These are phyloP conservation scores for Musa beccarii DNA, from an alignment of 176 grass and related monocot species.

Conservation along the genomic window DNA sequence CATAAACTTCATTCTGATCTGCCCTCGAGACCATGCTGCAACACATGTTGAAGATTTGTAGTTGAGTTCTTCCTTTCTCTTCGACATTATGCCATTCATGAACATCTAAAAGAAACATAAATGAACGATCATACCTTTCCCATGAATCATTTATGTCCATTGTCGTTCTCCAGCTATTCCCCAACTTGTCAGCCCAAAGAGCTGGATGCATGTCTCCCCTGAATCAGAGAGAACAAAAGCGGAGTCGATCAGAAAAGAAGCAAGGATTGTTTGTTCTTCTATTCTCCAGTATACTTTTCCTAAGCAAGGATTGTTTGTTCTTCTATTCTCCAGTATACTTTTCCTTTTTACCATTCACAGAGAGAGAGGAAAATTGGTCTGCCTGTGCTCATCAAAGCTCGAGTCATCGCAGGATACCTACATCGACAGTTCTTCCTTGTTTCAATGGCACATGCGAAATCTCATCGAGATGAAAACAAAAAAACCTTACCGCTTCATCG, in stretches of 20 bases:
- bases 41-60: not conserved
- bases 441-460: not conserved
- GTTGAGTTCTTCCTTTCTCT: no score
- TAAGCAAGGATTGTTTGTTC: no score
- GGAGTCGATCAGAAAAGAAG: not conserved
- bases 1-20: conserved; percentile 86
- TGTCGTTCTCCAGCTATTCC: conserved; percentile 92
- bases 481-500: conserved; percentile 41
- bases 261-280: not conserved
- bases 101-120: no score
- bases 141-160: conserved; percentile 73
- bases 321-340: no score
- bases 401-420: conserved; percentile 85
- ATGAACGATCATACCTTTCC: conserved; percentile 38
- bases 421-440: not conserved
- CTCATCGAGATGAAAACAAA: no score
- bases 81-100: not conserved
- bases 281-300: not conserved
- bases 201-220: conserved; percentile 99
- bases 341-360: conserved; percentile 58
- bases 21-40: conserved; percentile 68
- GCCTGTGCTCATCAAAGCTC: conserved; percentile 51
- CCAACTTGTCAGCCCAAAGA: conserved; percentile 50
- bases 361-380: conserved; percentile 63
- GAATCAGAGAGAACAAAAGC: not conserved